phyloP scores from a whole-genome alignment of 192 early-diverging fungal species.

The Geosiphon pyriformis region DNA sequence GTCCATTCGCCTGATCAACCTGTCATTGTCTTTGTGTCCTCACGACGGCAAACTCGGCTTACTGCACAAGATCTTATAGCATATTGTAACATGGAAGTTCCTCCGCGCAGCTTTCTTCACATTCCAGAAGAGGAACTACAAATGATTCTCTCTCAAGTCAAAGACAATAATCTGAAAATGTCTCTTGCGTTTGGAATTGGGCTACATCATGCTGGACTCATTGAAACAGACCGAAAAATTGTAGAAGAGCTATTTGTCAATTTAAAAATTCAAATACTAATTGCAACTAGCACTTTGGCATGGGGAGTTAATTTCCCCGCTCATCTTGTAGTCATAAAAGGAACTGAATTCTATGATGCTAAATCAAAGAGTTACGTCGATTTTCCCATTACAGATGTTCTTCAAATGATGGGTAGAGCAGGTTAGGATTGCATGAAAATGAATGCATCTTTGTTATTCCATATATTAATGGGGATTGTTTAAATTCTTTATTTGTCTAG shows the following conservation, averaged over 20 bases:
- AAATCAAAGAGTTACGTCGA: constrained; percentile 88
- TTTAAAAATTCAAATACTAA: constrained; percentile 92
- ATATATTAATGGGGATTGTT: too few species aligned
- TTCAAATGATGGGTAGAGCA: constrained; percentile 99
- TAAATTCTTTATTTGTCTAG: constrained; percentile 20
- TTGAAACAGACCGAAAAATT: constrained; percentile 77
- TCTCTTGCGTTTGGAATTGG: constrained; percentile 94
- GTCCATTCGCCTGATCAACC: constrained; percentile 92
- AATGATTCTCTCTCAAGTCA: constrained; percentile 58
- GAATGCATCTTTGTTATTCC: too few species aligned
- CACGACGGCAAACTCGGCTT: constrained; percentile 90
- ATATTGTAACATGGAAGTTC: constrained; percentile 86
- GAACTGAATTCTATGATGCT: constrained; percentile 96
- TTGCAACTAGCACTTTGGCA: constrained; percentile 92
- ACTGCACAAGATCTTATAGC: constrained; percentile 96
- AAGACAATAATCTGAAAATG: constrained; percentile 74
- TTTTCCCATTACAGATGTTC: constrained; percentile 94
- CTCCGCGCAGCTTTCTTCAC: constrained; percentile 83
- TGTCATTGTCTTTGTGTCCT: constrained; percentile 97
- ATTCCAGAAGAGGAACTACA: constrained; percentile 82
- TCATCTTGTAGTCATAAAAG: constrained; percentile 96
- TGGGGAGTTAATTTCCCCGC: constrained; percentile 99
- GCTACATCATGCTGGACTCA: constrained; percentile 93
- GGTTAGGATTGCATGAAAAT: constrained; percentile 45
- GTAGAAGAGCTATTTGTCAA: constrained; percentile 93